Percentiles rank a stretch among this genome's conserved stretches.
phyloP scores from a whole-genome alignment of 257 asterid species.

The Solanum appendiculatum region DNA sequence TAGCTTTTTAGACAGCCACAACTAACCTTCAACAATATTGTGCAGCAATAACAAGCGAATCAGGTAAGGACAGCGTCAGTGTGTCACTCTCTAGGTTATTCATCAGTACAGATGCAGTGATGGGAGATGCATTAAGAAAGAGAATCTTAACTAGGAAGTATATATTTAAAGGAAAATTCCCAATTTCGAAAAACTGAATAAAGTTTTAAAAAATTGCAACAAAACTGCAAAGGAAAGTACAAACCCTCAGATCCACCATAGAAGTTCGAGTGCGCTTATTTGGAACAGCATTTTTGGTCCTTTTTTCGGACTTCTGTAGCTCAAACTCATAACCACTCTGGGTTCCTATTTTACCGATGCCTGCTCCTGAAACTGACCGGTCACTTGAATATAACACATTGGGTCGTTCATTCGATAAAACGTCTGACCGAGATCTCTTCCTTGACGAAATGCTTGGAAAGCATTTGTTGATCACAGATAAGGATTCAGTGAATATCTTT shows the following conservation, averaged over 20 bases:
- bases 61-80: not conserved
- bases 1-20: not conserved
- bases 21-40: not conserved
- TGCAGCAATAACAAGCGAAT: not conserved
- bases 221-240: constrained; percentile 9
- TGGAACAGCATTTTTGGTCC: constrained; percentile 53
- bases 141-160: not conserved
- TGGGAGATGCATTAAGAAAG: not conserved
- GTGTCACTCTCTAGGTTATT: not conserved
- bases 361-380: constrained; percentile 47
- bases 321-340: constrained; percentile 70
- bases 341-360: constrained; percentile 47
- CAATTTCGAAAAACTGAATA: not conserved
- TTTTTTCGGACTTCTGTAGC: constrained; percentile 62
- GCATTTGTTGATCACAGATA: constrained; percentile 72
- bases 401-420: constrained; percentile 60
- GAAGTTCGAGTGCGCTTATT: constrained; percentile 94
- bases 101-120: not conserved
- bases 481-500: constrained; percentile 72
- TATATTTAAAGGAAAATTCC: not conserved
- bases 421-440: constrained; percentile 79
- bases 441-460: constrained; percentile 70
- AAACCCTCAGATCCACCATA: constrained; percentile 64
- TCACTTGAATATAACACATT: constrained; percentile 48
- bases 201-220: not conserved